Percentiles rank a stretch among this genome's conserved stretches.
Evolutionary conservation across 2,329 filamentous ascomycete genomes (phyloP).

Genomic region (Aspergillus ochraceus): DNA sequence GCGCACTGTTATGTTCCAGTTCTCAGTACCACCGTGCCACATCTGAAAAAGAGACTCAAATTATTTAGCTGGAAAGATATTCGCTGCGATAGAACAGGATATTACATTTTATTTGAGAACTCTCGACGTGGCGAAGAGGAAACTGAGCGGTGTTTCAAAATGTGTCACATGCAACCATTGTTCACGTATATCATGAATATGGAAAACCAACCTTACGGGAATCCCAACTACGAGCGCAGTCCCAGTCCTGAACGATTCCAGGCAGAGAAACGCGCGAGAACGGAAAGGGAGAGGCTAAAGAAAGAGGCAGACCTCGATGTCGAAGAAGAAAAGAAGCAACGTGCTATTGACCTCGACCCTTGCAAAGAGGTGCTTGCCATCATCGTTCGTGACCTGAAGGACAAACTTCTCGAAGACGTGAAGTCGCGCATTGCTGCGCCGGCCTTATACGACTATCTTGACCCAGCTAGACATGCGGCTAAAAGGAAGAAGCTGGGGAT

Average conservation of each 20-base stretch:
- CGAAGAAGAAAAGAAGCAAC: slow-evolving; percentile 85
- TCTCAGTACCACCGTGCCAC: slow-evolving; percentile 77
- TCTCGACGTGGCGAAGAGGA: slow-evolving; percentile 74
- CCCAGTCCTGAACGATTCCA: slow-evolving; percentile 46
- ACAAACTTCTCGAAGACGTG: slow-evolving; percentile 86
- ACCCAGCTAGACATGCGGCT: slow-evolving; percentile 76
- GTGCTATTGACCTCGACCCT: slow-evolving; percentile 88
- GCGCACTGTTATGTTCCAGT: slow-evolving; percentile 84
- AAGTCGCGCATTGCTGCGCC: slow-evolving; percentile 83
- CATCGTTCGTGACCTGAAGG: slow-evolving; percentile 75
- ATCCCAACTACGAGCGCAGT: slow-evolving; percentile 60
- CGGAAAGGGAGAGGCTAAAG: slow-evolving; percentile 65
- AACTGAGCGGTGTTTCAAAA: slow-evolving; percentile 74
- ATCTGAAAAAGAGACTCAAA: slow-evolving; percentile 87
- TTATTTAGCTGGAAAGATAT: slow-evolving; percentile 79
- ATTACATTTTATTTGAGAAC: slow-evolving; percentile 88
- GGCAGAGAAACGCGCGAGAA: slow-evolving; percentile 57
- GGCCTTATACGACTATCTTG: slow-evolving; percentile 74
- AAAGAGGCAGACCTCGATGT: slow-evolving; percentile 78
- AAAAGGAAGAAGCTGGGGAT: slow-evolving; percentile 80
- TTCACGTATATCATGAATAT: slow-evolving; percentile 94
- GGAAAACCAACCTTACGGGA: slow-evolving; percentile 73
- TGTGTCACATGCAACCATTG: slow-evolving; percentile 76
- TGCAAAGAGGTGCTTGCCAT: slow-evolving; percentile 78
- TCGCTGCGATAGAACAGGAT: slow-evolving; percentile 79